Percentiles rank a stretch among this genome's conserved stretches.
Conservation (phyloP, 192 early-diverging fungal genomes). For the Entomortierella chlamydospora region DNA sequence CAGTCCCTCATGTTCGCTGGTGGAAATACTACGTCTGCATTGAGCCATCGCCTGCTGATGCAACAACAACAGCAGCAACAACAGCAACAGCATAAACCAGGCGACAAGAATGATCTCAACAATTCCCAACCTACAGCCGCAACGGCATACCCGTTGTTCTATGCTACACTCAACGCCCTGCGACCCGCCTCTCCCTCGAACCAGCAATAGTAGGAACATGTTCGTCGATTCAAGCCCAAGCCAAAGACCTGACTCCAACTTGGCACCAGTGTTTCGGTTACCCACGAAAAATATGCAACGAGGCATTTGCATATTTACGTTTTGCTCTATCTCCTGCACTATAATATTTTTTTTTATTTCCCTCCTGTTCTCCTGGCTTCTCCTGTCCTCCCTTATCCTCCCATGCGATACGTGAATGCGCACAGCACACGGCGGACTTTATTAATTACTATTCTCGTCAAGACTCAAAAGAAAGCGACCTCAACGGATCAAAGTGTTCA, state of each 20-base stretch:
- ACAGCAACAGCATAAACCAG: conserved; percentile 18
- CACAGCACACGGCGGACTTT: too few species aligned
- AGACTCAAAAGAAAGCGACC: too few species aligned
- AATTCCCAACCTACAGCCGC: not conserved
- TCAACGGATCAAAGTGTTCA: too few species aligned
- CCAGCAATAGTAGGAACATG: conserved; percentile 17
- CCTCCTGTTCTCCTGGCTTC: not conserved
- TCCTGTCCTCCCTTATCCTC: not conserved
- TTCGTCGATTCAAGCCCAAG: not conserved
- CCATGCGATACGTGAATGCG: too few species aligned
- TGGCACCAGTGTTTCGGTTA: not conserved
- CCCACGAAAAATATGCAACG: conserved; percentile 5
- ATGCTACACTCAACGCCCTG: conserved; percentile 36
- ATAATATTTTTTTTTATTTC: conserved; percentile 8
- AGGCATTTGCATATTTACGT: not conserved
- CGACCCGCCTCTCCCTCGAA: conserved; percentile 26
- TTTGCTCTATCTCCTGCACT: conserved; percentile 6
- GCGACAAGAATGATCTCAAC: conserved; percentile 11
- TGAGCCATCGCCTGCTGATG: conserved; percentile 33
- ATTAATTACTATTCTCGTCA: too few species aligned
- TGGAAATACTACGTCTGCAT: conserved; percentile 27
- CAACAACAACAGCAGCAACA: conserved; percentile 46
- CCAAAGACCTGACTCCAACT: not conserved
- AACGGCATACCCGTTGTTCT: conserved; percentile 32
- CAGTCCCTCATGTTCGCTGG: conserved; percentile 39